Percentiles rank a stretch among this genome's conserved stretches.
phyloP scores from a whole-genome alignment of 441 rosid genomes.

The Theobroma grandiflorum region DNA sequence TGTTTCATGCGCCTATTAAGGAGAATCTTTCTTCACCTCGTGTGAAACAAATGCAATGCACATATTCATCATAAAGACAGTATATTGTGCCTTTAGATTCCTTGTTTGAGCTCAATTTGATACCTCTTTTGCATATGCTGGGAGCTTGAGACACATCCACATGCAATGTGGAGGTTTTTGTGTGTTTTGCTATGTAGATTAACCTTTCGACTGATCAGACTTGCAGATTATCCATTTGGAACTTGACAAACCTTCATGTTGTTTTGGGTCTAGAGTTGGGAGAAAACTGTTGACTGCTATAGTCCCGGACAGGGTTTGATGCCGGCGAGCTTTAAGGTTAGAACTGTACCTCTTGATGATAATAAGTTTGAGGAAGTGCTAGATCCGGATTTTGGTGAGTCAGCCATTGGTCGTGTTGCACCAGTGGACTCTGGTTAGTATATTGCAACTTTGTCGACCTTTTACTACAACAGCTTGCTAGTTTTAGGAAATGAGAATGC shows the following conservation, averaged over 20 bases:
- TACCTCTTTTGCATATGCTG: not conserved
- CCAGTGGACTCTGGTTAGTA: slow-evolving; percentile 95
- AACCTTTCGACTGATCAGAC: not conserved
- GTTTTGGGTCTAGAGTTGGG: slow-evolving; percentile 73
- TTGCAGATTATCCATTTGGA: not conserved
- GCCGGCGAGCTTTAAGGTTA: slow-evolving; percentile 99
- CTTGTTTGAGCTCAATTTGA: slow-evolving; percentile 1
- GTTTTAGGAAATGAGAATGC: slow-evolving; percentile 17
- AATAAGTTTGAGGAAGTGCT: slow-evolving; percentile 80
- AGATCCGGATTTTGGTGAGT: slow-evolving; percentile 98
- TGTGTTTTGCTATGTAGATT: not conserved
- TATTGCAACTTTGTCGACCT: slow-evolving; percentile 22
- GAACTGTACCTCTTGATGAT: slow-evolving; percentile 76
- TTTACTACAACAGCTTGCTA: not conserved
- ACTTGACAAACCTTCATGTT: slow-evolving; percentile 9
- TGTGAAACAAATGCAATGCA: not conserved
- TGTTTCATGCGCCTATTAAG: not conserved
- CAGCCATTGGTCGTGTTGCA: slow-evolving; percentile 98
- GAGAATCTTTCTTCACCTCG: not conserved
- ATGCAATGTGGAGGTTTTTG: not conserved
- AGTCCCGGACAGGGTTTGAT: slow-evolving; percentile 97
- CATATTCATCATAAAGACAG: slow-evolving; percentile 1
- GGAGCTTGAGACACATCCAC: slow-evolving; percentile 5
- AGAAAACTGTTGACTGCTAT: slow-evolving; percentile 97
- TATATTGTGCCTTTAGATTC: slow-evolving; percentile 1